phyloP scores from a whole-genome alignment of 1,284 basidiomycete species.

The Schizophyllum commune region DNA sequence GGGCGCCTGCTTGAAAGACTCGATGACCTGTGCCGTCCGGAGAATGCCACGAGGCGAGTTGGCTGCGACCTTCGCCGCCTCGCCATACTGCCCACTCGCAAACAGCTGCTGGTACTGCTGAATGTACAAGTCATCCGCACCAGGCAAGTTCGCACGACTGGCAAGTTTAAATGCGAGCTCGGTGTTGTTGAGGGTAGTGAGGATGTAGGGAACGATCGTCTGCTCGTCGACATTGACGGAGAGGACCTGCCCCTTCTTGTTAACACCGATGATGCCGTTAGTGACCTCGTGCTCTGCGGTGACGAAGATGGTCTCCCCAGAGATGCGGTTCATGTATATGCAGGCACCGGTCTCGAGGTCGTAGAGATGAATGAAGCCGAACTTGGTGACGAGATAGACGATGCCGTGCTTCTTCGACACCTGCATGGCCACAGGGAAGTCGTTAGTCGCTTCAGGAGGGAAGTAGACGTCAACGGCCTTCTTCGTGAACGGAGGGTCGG shows the following conservation, averaged over 20 bases:
- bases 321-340: constrained; percentile 99
- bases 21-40: constrained; percentile 93
- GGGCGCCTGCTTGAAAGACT: constrained; percentile 96
- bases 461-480: constrained; percentile 99
- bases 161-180: constrained; percentile 98
- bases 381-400: constrained; percentile 97
- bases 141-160: constrained; percentile 93
- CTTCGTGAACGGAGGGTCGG: constrained; percentile 96
- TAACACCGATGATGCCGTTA: constrained; percentile 97
- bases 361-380: constrained; percentile 99
- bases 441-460: constrained; percentile 95
- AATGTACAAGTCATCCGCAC: constrained; percentile 95
- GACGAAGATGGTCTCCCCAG: constrained; percentile 98
- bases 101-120: constrained; percentile 95
- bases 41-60: constrained; percentile 98
- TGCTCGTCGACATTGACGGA: constrained; percentile 97
- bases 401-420: constrained; percentile 97
- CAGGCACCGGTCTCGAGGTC: constrained; percentile 98
- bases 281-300: constrained; percentile 94
- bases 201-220: constrained; percentile 93
- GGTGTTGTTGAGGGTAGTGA: constrained; percentile 92
- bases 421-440: constrained; percentile 99
- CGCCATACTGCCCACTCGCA: constrained; percentile 83
- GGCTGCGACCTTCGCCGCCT: constrained; percentile 98
- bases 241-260: constrained; percentile 98